Conservation (phyloP, 495 filamentous ascomycete genomes). For the Xylaria telfairii region DNA sequence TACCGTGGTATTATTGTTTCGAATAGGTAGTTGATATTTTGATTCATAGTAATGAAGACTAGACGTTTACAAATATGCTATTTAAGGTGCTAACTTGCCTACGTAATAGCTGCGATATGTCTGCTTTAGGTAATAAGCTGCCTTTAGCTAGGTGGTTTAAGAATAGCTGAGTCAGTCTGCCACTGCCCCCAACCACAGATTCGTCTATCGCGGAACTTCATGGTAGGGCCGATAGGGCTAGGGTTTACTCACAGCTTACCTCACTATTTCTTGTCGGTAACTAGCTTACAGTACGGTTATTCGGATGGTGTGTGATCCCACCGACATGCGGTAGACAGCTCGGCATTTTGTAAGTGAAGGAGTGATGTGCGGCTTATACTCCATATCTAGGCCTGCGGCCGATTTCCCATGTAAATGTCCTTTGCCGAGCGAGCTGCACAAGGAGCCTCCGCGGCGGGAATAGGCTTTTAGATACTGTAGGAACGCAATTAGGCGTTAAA, state of each 20-base stretch:
- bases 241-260: neutral
- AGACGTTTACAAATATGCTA: neutral
- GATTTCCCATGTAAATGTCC: neutral
- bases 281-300: neutral
- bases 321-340: neutral
- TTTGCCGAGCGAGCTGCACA: neutral
- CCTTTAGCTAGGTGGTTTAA: neutral
- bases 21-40: neutral
- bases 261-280: neutral
- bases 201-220: neutral
- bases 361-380: neutral
- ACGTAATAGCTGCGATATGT: neutral
- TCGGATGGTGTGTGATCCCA: neutral
- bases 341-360: conserved; percentile 8
- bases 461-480: neutral
- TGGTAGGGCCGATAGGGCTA: neutral
- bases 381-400: neutral
- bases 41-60: neutral
- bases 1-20: neutral
- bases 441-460: neutral
- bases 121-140: neutral
- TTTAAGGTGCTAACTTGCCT: neutral
- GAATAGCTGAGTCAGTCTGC: conserved; percentile 15
- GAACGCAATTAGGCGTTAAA: neutral
- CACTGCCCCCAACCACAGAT: neutral